Base-by-base conservation (phyloP, 768 basidiomycete genomes). In the Panaeolus cyanescens region DNA sequence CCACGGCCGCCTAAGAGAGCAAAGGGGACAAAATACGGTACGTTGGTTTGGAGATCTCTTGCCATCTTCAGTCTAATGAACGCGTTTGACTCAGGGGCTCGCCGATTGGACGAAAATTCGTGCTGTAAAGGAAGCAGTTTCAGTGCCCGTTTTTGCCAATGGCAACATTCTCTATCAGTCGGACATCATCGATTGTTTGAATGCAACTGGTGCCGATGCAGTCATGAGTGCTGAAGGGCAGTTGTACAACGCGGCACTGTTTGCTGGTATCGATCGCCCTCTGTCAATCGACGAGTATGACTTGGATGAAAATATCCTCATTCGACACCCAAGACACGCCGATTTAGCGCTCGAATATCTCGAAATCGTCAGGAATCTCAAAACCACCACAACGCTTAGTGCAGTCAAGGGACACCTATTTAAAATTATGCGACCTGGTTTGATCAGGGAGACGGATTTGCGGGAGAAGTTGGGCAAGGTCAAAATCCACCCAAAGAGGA, bases 171-270 rank as follows among this genome's bases (percentile, higher is more conserved):
- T 98, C 12, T 93, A 89, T 72, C 84, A 90, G 42, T 82, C 86
- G n/a, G 96, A 99, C 73, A 85, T 98, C 53, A 80, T 83, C 55
- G 77, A 79, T 10, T 98, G 95, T 72, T 76, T 99, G 32, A 82
- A 84, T 22, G 84, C 85, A 54, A 99, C 97, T 0, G 93, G 95
- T 13, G 90, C 87, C 5, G 95, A 97, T 68, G 96, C 87, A 0
- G 88, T 99, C 60, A 97, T 98, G 95, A 89, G 87, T 40, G 97
- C 96, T 1, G 97, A 97, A 76, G 96, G 93, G 0, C 89, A 96
- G 64, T 79, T 99, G 0, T 97, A 97, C 72, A 98, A 99, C 69
- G 90, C 93, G 0, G 88, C 94, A 0, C 70, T 98, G 12, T 98
- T 93, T 66, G 74, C 75, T 13, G 77, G 69, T 33, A 70, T 75